A percentile compares a stretch with the other conserved stretches of the same genome.
Evolutionary conservation across 345 rosid species (phyloP).

Genomic region (Euphorbia lathyris): DNA sequence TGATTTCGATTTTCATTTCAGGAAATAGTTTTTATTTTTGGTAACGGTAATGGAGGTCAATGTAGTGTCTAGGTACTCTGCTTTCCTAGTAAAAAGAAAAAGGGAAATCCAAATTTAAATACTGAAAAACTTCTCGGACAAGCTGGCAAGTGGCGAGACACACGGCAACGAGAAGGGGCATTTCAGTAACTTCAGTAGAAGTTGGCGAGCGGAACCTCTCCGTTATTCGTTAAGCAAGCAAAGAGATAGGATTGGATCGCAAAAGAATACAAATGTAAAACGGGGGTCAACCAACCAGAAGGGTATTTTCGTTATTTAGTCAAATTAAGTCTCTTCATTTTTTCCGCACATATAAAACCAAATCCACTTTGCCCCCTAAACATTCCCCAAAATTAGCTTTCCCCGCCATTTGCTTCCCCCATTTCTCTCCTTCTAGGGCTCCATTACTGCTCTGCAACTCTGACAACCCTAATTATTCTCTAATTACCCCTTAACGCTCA

Average conservation of each 20-base stretch:
- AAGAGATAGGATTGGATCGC: not conserved
- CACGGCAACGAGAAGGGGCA: not conserved
- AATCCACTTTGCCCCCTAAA: constrained; percentile 16
- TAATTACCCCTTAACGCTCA: constrained; percentile 16
- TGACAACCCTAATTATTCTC: constrained; percentile 27
- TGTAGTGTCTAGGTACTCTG: too few relatives aligned
- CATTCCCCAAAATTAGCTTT: constrained; percentile 28
- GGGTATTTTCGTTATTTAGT: constrained; percentile 12
- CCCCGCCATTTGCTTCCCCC: constrained; percentile 72
- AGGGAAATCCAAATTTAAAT: not conserved
- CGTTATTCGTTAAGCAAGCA: not conserved
- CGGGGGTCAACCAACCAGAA: not conserved
- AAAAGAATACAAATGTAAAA: not conserved
- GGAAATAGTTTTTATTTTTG: too few relatives aligned
- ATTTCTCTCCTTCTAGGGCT: constrained; percentile 41
- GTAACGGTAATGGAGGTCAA: not conserved
- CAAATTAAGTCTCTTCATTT: not conserved
- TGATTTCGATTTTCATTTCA: too few relatives aligned
- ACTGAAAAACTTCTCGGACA: not conserved
- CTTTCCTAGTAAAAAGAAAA: not conserved
- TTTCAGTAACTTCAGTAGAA: not conserved
- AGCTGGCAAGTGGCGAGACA: not conserved
- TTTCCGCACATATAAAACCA: constrained; percentile 6
- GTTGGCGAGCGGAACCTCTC: not conserved
- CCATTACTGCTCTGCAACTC: constrained; percentile 22